Evolutionary conservation across 352 stramenopile species (phyloP).

Genomic region (Phytopythium mirpurense): DNA sequence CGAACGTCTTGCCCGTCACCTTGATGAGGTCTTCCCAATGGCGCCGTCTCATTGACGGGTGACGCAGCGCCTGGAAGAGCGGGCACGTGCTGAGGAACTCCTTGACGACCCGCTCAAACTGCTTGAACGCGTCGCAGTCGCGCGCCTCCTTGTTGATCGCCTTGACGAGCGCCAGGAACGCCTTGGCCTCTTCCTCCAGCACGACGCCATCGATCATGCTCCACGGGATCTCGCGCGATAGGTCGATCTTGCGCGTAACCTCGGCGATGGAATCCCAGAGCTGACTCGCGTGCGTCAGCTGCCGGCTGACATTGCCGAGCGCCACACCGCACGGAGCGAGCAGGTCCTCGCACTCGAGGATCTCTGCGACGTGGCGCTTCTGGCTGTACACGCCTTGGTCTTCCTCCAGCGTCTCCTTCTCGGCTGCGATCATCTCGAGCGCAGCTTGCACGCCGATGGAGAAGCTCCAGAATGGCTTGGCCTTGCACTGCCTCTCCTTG

Average conservation of each 20-base stretch:
- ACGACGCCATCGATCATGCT: constrained; percentile 86
- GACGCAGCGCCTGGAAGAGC: constrained; percentile 70
- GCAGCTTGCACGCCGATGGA: constrained; percentile 34
- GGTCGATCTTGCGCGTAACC: constrained; percentile 85
- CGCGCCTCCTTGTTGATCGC: constrained; percentile 82
- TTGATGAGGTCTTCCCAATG: constrained; percentile 71
- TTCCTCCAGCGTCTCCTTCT: constrained; percentile 25
- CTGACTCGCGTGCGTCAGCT: constrained; percentile 68
- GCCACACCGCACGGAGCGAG: constrained; percentile 79
- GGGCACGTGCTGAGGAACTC: constrained; percentile 77
- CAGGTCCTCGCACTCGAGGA: constrained; percentile 91
- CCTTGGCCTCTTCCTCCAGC: constrained; percentile 93
- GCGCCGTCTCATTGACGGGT: constrained; percentile 66
- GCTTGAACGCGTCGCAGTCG: constrained; percentile 89
- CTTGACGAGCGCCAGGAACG: constrained; percentile 85
- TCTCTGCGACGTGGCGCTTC: constrained; percentile 87
- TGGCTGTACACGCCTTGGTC: constrained; percentile 36
- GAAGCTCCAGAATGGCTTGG: constrained; percentile 63
- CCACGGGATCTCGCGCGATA: constrained; percentile 89
- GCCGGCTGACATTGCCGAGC: constrained; percentile 66
- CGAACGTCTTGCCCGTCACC: constrained; percentile 49
- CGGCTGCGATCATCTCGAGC: constrained; percentile 35
- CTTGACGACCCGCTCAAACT: constrained; percentile 71
- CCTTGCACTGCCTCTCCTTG: constrained; percentile 47
- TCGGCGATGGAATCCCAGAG: constrained; percentile 87